These are phyloP conservation scores for Trichoderma atroviride DNA, from an alignment of 2,329 filamentous ascomycete species.

Conservation along the genomic window DNA sequence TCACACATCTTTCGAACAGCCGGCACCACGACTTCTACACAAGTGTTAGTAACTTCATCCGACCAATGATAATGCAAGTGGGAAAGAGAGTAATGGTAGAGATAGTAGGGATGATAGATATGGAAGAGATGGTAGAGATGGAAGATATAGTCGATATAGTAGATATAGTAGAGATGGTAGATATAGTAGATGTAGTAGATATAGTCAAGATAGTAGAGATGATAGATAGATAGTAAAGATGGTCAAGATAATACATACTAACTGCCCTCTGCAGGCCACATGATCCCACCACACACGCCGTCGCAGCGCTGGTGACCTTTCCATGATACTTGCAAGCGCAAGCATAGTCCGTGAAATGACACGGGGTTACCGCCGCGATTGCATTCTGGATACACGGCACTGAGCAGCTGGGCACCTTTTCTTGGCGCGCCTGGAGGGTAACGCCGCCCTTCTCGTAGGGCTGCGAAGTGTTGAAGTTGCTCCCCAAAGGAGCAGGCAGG, in stretches of 20 bases:
- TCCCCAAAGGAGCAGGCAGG: neutral
- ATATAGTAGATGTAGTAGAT: neutral
- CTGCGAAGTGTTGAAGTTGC: neutral
- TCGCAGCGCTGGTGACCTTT: conserved; percentile 19
- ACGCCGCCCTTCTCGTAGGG: neutral
- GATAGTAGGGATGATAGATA: neutral
- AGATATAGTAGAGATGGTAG: neutral
- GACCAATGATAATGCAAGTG: neutral
- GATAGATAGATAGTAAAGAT: neutral
- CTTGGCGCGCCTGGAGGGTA: neutral
- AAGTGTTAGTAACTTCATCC: neutral
- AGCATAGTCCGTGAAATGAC: neutral
- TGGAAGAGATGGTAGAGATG: neutral
- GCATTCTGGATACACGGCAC: neutral
- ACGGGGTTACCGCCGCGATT: neutral
- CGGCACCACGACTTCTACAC: neutral
- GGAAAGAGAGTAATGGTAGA: too few relatives aligned
- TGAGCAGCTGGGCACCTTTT: neutral
- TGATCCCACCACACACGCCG: conserved; percentile 7
- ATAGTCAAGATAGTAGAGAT: too few relatives aligned
- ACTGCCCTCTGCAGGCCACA: neutral
- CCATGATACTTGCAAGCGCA: conserved; percentile 18
- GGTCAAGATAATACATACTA: neutral
- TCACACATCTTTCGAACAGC: conserved; percentile 6
- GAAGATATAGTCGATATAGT: neutral